Base-by-base conservation (phyloP, 345 rosid species). In the Theobroma cacao region DNA sequence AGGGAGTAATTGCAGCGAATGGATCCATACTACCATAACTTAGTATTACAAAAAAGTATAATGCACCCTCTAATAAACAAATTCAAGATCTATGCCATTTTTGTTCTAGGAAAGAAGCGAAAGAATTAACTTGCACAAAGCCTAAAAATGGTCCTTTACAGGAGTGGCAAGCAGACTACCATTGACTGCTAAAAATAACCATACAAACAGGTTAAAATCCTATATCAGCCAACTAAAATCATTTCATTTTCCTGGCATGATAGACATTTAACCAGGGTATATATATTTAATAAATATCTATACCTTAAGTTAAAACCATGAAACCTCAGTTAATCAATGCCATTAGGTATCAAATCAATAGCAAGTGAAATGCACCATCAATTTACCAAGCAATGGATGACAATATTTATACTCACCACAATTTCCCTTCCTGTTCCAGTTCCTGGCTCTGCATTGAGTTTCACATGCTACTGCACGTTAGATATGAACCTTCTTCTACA, bases 371-470 rank as follows among this genome's bases (percentile, higher is more conserved):
- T 36, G 59, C 45, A 18, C 22, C 52, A 56, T 15, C 17, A 59
- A 13, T 72, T 30, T n/a, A 52, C 13, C 22, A 30, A 62, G 33
- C 13, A 10, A 66, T 36, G 30, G 61, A 20, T 18, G 48, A 30
- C 72, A 4, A 61, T 67, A 56, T 77, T n/a, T n/a, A n/a, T n/a
- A 82, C 89, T 87, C 38, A 84, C 89, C 86, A 87, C 89, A 80
- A 87, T 87, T 76, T 87, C 89, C 15, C 80, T 84, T 63, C 87
- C 87, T 31, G 89, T 84, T 74, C 89, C 87, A 33, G 89, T 87
- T 82, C 89, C 89, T 48, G 89, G 82, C 68, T 87, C 87, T 87
- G 89, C 81, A 80, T 76, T 74, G 11, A 80, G 78, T 61, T 60
- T 36, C 78, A 74, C 33, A 24, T 31, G 8, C 62, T 52, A 52